These are phyloP conservation scores for Diutina mesorugosa DNA, from an alignment of 1,139 yeast species.

Conservation along the genomic window DNA sequence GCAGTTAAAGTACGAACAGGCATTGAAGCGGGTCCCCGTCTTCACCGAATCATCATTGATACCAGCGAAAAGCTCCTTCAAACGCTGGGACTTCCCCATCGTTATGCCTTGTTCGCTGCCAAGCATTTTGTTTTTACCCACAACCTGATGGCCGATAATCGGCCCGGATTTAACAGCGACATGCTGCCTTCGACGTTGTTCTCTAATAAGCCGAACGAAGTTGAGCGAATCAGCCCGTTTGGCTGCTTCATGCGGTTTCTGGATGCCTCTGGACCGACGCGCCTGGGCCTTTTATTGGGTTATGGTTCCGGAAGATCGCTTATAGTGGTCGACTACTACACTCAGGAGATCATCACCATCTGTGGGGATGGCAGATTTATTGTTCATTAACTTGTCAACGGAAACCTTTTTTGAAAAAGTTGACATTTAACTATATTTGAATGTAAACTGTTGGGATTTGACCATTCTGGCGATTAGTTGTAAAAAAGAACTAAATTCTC, in stretches of 20 bases:
- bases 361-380: neutral
- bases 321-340: neutral
- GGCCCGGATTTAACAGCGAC: neutral
- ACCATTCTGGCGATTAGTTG: no score
- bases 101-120: neutral
- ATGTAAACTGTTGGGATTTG: no score
- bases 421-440: no score
- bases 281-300: neutral
- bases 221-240: neutral
- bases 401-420: no score
- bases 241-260: neutral
- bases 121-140: neutral
- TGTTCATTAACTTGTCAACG: no score
- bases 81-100: neutral
- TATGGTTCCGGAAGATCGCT: neutral
- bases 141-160: neutral
- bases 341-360: neutral
- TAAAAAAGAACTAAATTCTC: no score
- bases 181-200: neutral
- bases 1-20: neutral
- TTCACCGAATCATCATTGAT: neutral
- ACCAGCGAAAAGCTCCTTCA: neutral
- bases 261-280: neutral
- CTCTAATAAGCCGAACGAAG: no score
- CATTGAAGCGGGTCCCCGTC: neutral